Evolutionary conservation across 2,329 filamentous ascomycete genomes (phyloP), one percentile per base, ranked within the genome.

Genomic region (Trichoderma koningiopsis): DNA sequence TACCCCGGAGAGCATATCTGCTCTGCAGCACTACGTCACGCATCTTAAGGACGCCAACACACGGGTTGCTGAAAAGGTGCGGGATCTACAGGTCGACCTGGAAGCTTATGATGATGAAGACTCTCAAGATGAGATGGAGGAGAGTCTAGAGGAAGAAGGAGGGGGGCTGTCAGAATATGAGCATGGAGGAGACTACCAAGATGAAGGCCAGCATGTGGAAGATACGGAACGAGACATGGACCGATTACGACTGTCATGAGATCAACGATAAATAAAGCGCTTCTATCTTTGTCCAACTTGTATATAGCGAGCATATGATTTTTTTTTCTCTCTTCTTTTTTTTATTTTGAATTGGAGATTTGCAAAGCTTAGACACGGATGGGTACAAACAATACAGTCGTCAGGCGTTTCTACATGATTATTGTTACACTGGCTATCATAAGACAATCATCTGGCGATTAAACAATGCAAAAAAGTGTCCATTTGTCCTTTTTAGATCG

Each of bases 141-240:
- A 79, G 61, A 75, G 63, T 7, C 78, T 79, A 60, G 76, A 65
- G 1, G 86, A 85, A 77, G 85, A 47, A 43, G 40, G 40, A n/a
- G 40, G 85, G 73, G 81, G 79, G 70, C 79, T 78, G 29, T 83
- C 88, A 82, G 80, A 83, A 67, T 86, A 88, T 74, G 84, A 88
- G 81, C 86, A 84, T 3, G 79, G 81, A 66, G 79, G 81, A 66
- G 81, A 83, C 8, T 85, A 85, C 74, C 75, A 79, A 2, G 84
- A 87, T 68, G 84, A 88, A 81, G 81, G 78, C 33, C 76, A 78
- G 70, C 80, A 86, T 73, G 76, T 88, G 68, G 78, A 82, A 11
- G 86, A 88, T 57, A 83, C 86, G 0, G 80, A 79, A 69, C 78
- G 75, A 3, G 86, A 88, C 70, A 71, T 88, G 60, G 77, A 78